phyloP scores from a whole-genome alignment of 129 eudicot species.

The Mikania micrantha region DNA sequence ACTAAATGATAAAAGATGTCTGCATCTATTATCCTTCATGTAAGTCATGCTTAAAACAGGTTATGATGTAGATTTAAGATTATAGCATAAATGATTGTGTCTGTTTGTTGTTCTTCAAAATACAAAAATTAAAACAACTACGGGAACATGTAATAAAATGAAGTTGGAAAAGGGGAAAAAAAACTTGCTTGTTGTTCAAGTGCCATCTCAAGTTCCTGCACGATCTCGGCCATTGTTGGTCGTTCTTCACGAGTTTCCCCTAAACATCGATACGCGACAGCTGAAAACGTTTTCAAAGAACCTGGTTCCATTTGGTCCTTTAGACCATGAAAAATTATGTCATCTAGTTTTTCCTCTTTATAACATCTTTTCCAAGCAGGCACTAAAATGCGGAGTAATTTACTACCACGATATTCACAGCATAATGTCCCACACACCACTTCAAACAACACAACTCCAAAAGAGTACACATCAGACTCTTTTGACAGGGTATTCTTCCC shows the following conservation, averaged over 20 bases:
- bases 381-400: neutral
- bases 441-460: neutral
- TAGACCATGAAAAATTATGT: neutral
- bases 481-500: neutral
- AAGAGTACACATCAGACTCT: slow-evolving; percentile 3
- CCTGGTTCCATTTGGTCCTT: neutral
- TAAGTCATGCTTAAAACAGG: too few relatives aligned
- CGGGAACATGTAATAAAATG: neutral
- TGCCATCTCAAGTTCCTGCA: neutral
- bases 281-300: neutral
- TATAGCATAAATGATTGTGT: too few relatives aligned
- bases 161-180: neutral
- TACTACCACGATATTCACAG: neutral
- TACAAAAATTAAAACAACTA: too few relatives aligned
- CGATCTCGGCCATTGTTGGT: neutral
- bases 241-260: neutral
- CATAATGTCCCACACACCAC: neutral
- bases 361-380: neutral
- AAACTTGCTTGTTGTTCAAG: neutral
- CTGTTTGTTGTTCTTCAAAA: too few relatives aligned
- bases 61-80: too few relatives aligned
- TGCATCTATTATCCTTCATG: too few relatives aligned
- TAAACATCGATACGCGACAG: neutral
- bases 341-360: neutral
- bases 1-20: too few relatives aligned